These are phyloP conservation scores for Ustilago hordei DNA, from an alignment of 1,284 basidiomycete species.

Conservation along the genomic window DNA sequence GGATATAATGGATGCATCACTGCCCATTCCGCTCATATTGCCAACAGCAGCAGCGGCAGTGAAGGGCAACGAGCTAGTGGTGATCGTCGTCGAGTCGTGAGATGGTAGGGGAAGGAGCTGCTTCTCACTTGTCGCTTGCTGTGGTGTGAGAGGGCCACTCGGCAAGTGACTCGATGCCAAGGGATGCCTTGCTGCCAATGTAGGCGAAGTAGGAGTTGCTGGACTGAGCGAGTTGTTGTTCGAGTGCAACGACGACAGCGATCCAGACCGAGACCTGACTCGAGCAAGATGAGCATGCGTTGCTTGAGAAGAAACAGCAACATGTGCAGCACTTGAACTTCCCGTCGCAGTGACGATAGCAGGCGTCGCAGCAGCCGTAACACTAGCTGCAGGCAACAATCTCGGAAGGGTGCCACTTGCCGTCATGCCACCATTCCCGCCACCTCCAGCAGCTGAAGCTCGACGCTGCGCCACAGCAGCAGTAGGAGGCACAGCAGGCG, in stretches of 20 bases:
- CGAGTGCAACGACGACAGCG: constrained; percentile 47
- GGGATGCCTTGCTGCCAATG: constrained; percentile 31
- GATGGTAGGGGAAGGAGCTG: constrained; percentile 12
- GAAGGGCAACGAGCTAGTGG: neutral
- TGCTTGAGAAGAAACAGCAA: constrained; percentile 30
- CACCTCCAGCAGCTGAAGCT: neutral
- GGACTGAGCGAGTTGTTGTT: constrained; percentile 23
- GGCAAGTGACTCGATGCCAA: constrained; percentile 36
- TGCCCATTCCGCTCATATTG: constrained; percentile 8
- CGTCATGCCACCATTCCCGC: constrained; percentile 16
- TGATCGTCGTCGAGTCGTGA: neutral
- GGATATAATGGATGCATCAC: constrained; percentile 28
- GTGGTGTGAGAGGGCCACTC: constrained; percentile 23
- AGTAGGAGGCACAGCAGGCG: constrained; percentile 3
- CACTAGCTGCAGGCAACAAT: constrained; percentile 41
- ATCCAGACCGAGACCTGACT: constrained; percentile 48
- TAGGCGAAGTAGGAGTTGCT: constrained; percentile 32
- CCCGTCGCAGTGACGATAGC: constrained; percentile 34
- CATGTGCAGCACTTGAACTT: constrained; percentile 36
- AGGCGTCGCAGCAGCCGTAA: constrained; percentile 41
- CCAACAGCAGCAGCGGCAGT: neutral
- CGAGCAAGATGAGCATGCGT: constrained; percentile 30
- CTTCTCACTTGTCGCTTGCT: constrained; percentile 20
- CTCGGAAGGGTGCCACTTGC: constrained; percentile 33
- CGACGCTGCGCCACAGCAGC: neutral